Evolutionary conservation across 2,329 filamentous ascomycete species (phyloP).

Genomic region (Alternaria alternata): DNA sequence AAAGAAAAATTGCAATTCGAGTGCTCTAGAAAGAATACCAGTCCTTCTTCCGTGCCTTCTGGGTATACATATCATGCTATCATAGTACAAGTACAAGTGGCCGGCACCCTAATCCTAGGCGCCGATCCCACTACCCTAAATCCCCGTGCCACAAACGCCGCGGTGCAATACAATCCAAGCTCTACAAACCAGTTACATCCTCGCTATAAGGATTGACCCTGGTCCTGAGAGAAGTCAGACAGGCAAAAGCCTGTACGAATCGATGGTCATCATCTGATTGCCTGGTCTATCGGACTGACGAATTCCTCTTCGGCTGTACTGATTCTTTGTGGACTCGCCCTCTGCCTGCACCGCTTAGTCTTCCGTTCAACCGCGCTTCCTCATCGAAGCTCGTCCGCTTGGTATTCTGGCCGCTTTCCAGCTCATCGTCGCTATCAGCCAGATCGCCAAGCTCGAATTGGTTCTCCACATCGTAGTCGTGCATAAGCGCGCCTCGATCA

Average conservation of each 20-base stretch:
- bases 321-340: conserved; percentile 41
- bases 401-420: conserved; percentile 35
- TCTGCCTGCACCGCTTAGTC: conserved; percentile 39
- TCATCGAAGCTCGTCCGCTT: conserved; percentile 24
- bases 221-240: not conserved
- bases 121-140: conserved; percentile 5
- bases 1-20: conserved; percentile 6
- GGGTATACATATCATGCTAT: conserved; percentile 23
- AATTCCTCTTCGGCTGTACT: conserved; percentile 35
- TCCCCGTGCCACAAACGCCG: conserved; percentile 20
- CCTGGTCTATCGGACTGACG: conserved; percentile 25
- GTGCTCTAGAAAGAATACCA: conserved; percentile 13
- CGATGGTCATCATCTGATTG: not conserved
- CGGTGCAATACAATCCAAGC: conserved; percentile 14
- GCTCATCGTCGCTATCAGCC: conserved; percentile 63
- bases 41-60: conserved; percentile 9
- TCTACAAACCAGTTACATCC: conserved; percentile 1
- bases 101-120: conserved; percentile 11
- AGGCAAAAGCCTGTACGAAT: conserved; percentile 3
- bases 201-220: conserved; percentile 2
- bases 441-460: conserved; percentile 80
- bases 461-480: conserved; percentile 83
- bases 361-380: conserved; percentile 22
- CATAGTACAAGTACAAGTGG: conserved; percentile 26
- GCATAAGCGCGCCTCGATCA: conserved; percentile 84